These are phyloP conservation scores for Pulveroboletus sp. DNA, from an alignment of 768 basidiomycete genomes.

Conservation along the genomic window DNA sequence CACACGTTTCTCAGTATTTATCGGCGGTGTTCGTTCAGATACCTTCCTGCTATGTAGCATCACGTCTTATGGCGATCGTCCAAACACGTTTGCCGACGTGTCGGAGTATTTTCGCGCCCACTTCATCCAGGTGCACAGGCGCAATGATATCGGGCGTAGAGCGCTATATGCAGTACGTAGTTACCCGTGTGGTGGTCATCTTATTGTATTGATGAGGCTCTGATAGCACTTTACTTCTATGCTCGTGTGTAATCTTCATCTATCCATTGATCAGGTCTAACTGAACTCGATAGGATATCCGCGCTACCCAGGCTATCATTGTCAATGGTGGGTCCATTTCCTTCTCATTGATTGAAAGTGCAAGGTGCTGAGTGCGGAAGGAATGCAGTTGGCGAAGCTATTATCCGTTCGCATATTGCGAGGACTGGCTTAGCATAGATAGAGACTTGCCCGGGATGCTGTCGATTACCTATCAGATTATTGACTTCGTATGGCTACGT, in stretches of 20 bases:
- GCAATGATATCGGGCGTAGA: slow-evolving; percentile 55
- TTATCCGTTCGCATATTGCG: slow-evolving; percentile 61
- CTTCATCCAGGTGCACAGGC: slow-evolving; percentile 69
- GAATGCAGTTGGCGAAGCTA: slow-evolving; percentile 55
- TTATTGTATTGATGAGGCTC: slow-evolving; percentile 7
- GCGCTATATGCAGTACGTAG: slow-evolving; percentile 59
- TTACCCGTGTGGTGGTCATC: neutral
- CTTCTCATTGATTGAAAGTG: neutral
- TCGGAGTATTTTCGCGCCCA: slow-evolving; percentile 83
- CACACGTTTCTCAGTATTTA: neutral
- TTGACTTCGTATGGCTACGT: slow-evolving; percentile 10
- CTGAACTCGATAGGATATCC: slow-evolving; percentile 46
- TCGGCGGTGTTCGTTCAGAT: neutral
- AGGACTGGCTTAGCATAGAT: slow-evolving; percentile 41
- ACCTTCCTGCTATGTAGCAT: slow-evolving; percentile 41
- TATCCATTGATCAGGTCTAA: neutral
- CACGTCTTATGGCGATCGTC: slow-evolving; percentile 69
- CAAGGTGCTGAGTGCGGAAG: slow-evolving; percentile 1
- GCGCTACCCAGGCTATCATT: slow-evolving; percentile 63
- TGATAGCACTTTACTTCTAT: slow-evolving; percentile 65
- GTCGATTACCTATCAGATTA: slow-evolving; percentile 5
- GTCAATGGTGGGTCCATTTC: slow-evolving; percentile 44
- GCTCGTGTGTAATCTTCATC: slow-evolving; percentile 41
- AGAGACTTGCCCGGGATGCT: neutral
- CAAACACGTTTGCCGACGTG: slow-evolving; percentile 66